Percentiles rank a stretch among this genome's conserved stretches.
These are phyloP conservation scores for Phlebiopsis gigantea DNA, from an alignment of 768 basidiomycete genomes.

Conservation along the genomic window DNA sequence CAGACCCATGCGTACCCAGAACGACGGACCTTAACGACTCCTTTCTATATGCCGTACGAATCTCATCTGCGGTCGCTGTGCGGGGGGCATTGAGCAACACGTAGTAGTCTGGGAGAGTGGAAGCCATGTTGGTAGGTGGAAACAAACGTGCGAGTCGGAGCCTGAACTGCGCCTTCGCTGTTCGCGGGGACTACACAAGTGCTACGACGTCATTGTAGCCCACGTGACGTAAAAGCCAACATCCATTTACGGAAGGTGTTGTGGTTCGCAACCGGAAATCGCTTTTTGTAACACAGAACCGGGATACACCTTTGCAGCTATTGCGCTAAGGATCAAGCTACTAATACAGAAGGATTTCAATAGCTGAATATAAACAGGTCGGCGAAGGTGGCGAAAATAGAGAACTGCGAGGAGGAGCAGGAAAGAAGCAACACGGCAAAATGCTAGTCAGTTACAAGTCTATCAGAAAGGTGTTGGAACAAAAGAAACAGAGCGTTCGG, in stretches of 20 bases:
- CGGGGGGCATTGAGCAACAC: constrained; percentile 48
- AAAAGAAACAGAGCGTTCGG: neutral
- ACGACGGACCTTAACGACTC: constrained; percentile 63
- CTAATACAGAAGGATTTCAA: neutral
- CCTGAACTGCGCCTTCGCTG: neutral
- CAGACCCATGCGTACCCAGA: neutral
- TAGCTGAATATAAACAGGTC: neutral
- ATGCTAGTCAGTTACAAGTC: neutral
- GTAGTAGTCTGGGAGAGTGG: constrained; percentile 80
- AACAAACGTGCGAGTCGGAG: neutral
- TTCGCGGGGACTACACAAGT: neutral
- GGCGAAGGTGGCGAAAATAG: neutral
- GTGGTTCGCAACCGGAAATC: neutral
- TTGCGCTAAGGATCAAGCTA: neutral
- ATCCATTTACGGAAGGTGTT: neutral
- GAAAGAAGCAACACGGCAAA: neutral
- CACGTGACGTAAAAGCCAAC: neutral
- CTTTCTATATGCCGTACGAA: constrained; percentile 73
- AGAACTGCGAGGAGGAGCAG: neutral
- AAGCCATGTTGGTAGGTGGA: constrained; percentile 40
- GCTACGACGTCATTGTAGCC: constrained; percentile 1
- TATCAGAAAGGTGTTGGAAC: neutral
- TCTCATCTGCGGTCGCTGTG: constrained; percentile 61
- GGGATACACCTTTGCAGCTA: neutral
- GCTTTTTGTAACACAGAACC: neutral